Percentiles rank a stretch among this genome's conserved stretches.
These are phyloP conservation scores for Hibiscus syriacus DNA, from an alignment of 345 rosid genomes.

Conservation along the genomic window DNA sequence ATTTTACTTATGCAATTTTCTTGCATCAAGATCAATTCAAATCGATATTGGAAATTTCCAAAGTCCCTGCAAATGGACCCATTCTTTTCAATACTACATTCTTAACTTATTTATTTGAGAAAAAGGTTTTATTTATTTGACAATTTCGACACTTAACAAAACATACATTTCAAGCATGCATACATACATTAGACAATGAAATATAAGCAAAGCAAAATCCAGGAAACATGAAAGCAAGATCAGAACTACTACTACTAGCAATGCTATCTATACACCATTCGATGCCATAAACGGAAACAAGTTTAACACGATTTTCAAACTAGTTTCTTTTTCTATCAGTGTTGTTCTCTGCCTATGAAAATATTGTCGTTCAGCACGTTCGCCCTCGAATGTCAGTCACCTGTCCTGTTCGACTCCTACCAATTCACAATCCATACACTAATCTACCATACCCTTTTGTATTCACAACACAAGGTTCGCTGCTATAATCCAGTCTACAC, in stretches of 20 bases:
- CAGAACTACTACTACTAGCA: neutral
- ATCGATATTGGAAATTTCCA: too few relatives aligned
- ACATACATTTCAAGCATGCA: neutral
- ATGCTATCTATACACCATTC: neutral
- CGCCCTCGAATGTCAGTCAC: neutral
- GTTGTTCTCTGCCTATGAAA: neutral
- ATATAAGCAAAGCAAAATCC: neutral
- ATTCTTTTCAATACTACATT: too few relatives aligned
- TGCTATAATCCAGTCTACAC: constrained; percentile 1
- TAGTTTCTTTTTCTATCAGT: neutral
- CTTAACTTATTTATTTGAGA: too few relatives aligned
- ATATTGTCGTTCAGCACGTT: neutral
- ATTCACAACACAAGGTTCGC: neutral
- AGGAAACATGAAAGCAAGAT: neutral
- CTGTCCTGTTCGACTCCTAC: neutral
- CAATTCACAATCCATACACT: constrained; percentile 1
- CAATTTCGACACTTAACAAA: too few relatives aligned
- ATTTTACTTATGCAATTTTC: too few relatives aligned
- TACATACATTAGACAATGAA: neutral
- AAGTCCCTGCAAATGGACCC: too few relatives aligned
- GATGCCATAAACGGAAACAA: neutral
- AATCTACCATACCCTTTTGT: neutral
- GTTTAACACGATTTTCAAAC: neutral
- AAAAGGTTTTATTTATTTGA: too few relatives aligned
- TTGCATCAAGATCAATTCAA: too few relatives aligned